A percentile compares a stretch with the other conserved stretches of the same genome.
phyloP scores from a whole-genome alignment of 2,329 filamentous ascomycete species.

The Ascochyta lentis region DNA sequence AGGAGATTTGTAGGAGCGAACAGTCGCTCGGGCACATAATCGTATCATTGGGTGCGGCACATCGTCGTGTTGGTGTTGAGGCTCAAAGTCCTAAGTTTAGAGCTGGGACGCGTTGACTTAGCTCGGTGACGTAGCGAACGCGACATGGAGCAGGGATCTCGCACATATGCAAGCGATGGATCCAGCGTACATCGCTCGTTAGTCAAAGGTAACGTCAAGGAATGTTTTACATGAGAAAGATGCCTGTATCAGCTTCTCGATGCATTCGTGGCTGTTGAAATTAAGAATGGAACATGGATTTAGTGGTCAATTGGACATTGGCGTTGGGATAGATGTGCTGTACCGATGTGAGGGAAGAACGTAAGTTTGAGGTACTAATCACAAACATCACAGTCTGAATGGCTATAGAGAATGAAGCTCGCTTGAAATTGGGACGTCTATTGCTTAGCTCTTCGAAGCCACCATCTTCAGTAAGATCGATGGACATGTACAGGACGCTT shows the following conservation, averaged over 20 bases:
- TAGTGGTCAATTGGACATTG: not conserved
- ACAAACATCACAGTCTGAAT: not conserved
- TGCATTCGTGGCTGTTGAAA: not conserved
- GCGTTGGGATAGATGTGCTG: not conserved
- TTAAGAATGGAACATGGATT: not conserved
- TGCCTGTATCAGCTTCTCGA: not conserved
- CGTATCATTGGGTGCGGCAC: constrained; percentile 41
- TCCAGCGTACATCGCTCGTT: not conserved
- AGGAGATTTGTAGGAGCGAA: constrained; percentile 27
- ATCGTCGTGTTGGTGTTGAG: constrained; percentile 26
- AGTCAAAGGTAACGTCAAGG: not conserved
- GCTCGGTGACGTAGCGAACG: constrained; percentile 34
- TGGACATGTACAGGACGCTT: constrained; percentile 18
- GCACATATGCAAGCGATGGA: constrained; percentile 1
- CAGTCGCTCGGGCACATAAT: constrained; percentile 32
- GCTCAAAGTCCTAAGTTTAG: not conserved
- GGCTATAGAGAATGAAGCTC: not conserved
- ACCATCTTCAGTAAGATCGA: constrained; percentile 3
- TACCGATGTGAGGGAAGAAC: not conserved
- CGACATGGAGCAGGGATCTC: constrained; percentile 14
- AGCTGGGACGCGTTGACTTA: constrained; percentile 9
- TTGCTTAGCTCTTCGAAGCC: constrained; percentile 18
- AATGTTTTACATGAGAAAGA: not conserved
- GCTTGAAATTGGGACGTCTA: constrained; percentile 18
- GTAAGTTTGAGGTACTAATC: not conserved